Percentiles rank a stretch among this genome's conserved stretches.
phyloP scores from a whole-genome alignment of 441 rosid genomes.

The Populus tomentosa region DNA sequence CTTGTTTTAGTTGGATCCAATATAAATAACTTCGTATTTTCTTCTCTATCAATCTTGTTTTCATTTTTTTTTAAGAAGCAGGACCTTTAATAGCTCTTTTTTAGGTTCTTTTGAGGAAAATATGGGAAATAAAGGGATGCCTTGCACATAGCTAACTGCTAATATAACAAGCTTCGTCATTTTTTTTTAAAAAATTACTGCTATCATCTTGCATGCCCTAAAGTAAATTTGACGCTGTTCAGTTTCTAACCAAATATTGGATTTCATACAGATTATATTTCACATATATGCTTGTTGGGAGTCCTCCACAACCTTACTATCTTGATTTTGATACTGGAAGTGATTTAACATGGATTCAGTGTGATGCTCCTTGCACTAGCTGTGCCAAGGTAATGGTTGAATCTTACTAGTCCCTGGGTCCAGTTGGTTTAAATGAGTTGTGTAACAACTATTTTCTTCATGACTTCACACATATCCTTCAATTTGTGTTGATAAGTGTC shows the following conservation, averaged over 20 bases:
- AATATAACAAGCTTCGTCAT: too few relatives aligned
- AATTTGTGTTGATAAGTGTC: neutral
- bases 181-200: neutral
- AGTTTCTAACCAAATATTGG: neutral
- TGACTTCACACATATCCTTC: neutral
- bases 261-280: slow-evolving; percentile 55
- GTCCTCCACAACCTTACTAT: slow-evolving; percentile 53
- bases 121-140: too few relatives aligned
- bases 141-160: too few relatives aligned
- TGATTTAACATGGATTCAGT: slow-evolving; percentile 93
- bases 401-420: neutral
- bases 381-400: slow-evolving; percentile 66
- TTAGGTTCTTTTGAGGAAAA: too few relatives aligned
- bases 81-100: too few relatives aligned
- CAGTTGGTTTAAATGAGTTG: neutral
- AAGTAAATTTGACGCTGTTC: neutral
- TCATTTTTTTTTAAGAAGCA: too few relatives aligned
- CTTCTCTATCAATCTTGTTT: too few relatives aligned
- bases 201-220: neutral
- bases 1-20: too few relatives aligned
- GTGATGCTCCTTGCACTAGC: slow-evolving; percentile 90
- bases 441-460: neutral
- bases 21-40: too few relatives aligned
- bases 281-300: slow-evolving; percentile 67
- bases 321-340: slow-evolving; percentile 93